phyloP scores from a whole-genome alignment of 2,329 filamentous ascomycete species.

The Aspergillus alliaceus region DNA sequence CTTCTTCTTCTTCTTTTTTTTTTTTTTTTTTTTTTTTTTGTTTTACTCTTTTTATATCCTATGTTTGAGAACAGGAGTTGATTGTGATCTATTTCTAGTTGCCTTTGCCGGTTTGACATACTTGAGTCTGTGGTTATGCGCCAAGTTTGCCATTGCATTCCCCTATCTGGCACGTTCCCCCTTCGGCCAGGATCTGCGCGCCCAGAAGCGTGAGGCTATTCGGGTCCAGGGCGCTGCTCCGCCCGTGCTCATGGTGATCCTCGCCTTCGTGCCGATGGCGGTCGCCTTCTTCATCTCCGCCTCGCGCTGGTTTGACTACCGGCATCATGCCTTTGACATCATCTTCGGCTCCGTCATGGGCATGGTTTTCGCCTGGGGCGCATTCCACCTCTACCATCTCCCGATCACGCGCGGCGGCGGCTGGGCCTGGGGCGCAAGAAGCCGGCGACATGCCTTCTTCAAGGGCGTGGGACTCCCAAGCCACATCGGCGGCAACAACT shows the following conservation, averaged over 20 bases:
- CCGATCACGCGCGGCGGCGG: constrained; percentile 76
- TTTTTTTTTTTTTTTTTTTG: neutral
- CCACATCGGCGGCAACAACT: constrained; percentile 30
- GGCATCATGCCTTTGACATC: constrained; percentile 91
- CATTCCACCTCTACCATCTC: constrained; percentile 83
- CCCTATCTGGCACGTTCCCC: constrained; percentile 40
- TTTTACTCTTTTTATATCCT: no score
- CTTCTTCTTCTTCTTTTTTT: neutral
- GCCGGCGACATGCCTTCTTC: constrained; percentile 66
- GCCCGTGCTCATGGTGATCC: constrained; percentile 72
- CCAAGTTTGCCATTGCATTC: constrained; percentile 51
- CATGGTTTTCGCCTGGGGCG: constrained; percentile 66
- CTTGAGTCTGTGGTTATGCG: constrained; percentile 79
- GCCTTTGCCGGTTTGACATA: constrained; percentile 80
- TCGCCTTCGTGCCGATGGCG: constrained; percentile 70
- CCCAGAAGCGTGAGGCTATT: constrained; percentile 44
- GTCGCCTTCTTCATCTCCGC: constrained; percentile 78
- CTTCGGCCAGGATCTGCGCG: constrained; percentile 22
- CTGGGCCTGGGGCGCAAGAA: constrained; percentile 85
- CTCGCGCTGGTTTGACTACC: constrained; percentile 83
- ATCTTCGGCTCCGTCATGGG: constrained; percentile 82
- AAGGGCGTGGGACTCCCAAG: constrained; percentile 34
- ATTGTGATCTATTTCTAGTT: constrained; percentile 43
- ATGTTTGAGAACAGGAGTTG: neutral
- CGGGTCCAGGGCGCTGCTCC: constrained; percentile 78